Evolutionary conservation across 441 rosid genomes (phyloP), one percentile per base, ranked within the genome.

Genomic region (Erodium moschatum): DNA sequence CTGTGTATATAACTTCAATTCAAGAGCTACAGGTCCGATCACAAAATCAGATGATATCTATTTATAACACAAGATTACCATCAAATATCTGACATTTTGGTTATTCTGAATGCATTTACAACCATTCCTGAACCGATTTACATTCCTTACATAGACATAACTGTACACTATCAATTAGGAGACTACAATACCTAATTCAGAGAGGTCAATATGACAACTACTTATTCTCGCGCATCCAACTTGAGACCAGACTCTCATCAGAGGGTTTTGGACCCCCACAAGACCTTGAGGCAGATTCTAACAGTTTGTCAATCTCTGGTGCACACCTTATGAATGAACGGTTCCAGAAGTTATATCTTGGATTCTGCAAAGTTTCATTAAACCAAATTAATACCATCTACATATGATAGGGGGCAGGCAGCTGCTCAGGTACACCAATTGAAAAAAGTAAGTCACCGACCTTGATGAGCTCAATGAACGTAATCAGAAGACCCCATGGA

Each of bases 391-490:
- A 24, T 4, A 64, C 1, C 64, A 21, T 44, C n/a, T 12, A 44
- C n/a, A 10, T 44, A 10, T 44, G 7, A 10, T 44, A 44, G 50
- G 50, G 50, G 46, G 4, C 35, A 24, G 27, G 27, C 27, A 24
- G 5, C 35, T 12, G 46, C 24, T 0, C 27, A 61, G 15, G 52
- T 31, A 46, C 42, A 16, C 11, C 15, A 46, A 44, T 18, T 15
- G 31, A 24, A 19, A 31, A 7, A 46, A 24, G 0, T 31, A 21
- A 10, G 8, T 24, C 11, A 13, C 20, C 67, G 67, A 87, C 96
- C 96, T 87, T 95, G 75, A 95, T 95, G 67, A 95, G 96, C 85
- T 95, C 98, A n/a, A 95, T 95, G 84, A 95, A 95, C 16, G 98
- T 89, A 69, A 92, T 95, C 62, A 95, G 87, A 64, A 95, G 95